A percentile compares a stretch with the other conserved stretches of the same genome.
phyloP scores from a whole-genome alignment of 2,329 filamentous ascomycete species.

The Huntiella decipiens region DNA sequence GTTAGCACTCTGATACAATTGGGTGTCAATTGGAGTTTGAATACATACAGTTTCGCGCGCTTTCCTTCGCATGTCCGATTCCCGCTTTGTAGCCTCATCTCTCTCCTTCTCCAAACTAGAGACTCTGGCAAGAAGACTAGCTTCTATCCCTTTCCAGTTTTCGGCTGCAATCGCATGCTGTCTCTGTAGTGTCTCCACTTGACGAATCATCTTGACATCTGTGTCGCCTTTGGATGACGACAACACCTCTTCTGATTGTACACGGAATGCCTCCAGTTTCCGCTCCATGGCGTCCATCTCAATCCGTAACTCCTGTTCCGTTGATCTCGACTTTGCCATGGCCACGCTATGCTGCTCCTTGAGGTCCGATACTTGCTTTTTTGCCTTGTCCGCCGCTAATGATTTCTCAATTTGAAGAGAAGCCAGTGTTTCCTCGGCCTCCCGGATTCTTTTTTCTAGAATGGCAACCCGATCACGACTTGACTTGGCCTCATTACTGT shows the following conservation, averaged over 20 bases:
- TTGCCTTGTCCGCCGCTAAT: constrained; percentile 45
- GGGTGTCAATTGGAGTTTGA: background rate
- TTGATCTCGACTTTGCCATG: constrained; percentile 45
- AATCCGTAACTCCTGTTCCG: constrained; percentile 61
- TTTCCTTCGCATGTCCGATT: constrained; percentile 76
- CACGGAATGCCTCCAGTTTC: constrained; percentile 73
- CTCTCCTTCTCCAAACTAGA: constrained; percentile 71
- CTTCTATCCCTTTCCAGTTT: constrained; percentile 95
- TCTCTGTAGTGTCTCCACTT: constrained; percentile 87
- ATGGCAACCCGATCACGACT: constrained; percentile 44
- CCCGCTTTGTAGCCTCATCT: constrained; percentile 65
- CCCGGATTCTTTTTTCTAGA: constrained; percentile 33
- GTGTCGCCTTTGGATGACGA: constrained; percentile 65
- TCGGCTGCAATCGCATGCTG: constrained; percentile 88
- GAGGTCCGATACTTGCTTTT: constrained; percentile 49
- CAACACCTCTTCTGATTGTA: constrained; percentile 72
- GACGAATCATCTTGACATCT: constrained; percentile 74
- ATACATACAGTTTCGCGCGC: constrained; percentile 60
- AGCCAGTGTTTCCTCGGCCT: constrained; percentile 36
- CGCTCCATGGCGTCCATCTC: constrained; percentile 65
- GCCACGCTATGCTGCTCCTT: constrained; percentile 56
- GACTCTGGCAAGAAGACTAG: constrained; percentile 60
- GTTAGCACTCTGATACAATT: background rate
- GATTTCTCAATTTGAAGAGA: constrained; percentile 66
- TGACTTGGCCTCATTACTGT: constrained; percentile 25